Conservation (phyloP, 164 flowering plant genomes). For the Nymphaea thermarum region DNA sequence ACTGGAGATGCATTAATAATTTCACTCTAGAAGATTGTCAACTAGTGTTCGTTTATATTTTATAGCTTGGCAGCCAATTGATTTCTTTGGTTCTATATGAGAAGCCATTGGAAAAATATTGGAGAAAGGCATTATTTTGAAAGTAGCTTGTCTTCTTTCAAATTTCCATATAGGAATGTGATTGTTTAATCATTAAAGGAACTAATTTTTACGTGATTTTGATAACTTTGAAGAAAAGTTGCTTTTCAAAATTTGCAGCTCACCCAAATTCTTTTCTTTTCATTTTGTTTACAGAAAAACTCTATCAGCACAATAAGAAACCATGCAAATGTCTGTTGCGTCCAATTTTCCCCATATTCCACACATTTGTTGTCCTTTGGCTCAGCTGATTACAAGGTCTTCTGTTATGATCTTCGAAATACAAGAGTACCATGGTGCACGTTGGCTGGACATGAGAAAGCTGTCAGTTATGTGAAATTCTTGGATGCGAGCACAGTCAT, state of each 20-base stretch:
- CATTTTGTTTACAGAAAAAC: slow-evolving; percentile 37
- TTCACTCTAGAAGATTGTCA: too few relatives aligned
- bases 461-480: slow-evolving; percentile 92
- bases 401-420: slow-evolving; percentile 86
- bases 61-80: too few relatives aligned
- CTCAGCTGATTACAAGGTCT: slow-evolving; percentile 74
- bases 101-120: too few relatives aligned
- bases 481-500: slow-evolving; percentile 73
- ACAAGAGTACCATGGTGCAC: slow-evolving; percentile 77
- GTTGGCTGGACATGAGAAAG: slow-evolving; percentile 70
- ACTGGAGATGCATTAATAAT: too few relatives aligned
- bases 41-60: too few relatives aligned
- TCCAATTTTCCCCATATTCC: slow-evolving; percentile 81
- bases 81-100: too few relatives aligned
- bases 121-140: too few relatives aligned
- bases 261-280: neutral
- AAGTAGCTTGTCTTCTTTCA: too few relatives aligned
- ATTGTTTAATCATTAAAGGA: too few relatives aligned
- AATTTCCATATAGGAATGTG: too few relatives aligned
- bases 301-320: slow-evolving; percentile 60
- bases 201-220: too few relatives aligned
- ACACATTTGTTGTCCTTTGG: slow-evolving; percentile 77
- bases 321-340: slow-evolving; percentile 86
- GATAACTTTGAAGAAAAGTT: too few relatives aligned
- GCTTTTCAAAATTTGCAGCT: neutral